Percentiles rank a stretch among this genome's conserved stretches.
Conservation (phyloP, 352 stramenopile genomes). For the Stramenopiles sp. region DNA sequence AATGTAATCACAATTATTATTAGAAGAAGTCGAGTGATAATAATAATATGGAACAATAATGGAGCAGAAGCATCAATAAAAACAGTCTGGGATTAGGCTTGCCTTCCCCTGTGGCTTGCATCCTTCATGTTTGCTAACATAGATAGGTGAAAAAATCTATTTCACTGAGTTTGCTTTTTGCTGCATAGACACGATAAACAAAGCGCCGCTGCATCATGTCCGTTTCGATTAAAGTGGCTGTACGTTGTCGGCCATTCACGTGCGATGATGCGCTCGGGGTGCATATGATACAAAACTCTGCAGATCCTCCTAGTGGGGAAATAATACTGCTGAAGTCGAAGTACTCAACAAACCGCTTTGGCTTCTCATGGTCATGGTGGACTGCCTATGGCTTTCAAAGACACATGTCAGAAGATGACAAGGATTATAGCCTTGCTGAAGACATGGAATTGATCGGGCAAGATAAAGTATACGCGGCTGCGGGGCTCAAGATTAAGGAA, state of each 20-base stretch:
- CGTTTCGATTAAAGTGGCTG: constrained; percentile 65
- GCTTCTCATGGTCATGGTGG: constrained; percentile 78
- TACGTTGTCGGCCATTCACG: constrained; percentile 59
- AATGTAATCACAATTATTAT: too few species aligned
- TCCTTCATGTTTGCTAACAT: too few species aligned
- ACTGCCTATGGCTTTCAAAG: constrained; percentile 72
- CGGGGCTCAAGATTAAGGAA: constrained; percentile 68
- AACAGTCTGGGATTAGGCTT: too few species aligned
- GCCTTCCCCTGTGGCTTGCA: too few species aligned
- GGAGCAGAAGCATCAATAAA: too few species aligned
- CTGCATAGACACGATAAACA: too few species aligned
- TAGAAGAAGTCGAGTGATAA: too few species aligned
- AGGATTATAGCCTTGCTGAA: constrained; percentile 29
- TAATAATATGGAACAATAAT: too few species aligned
- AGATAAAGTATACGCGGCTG: constrained; percentile 57
- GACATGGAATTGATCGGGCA: constrained; percentile 70
- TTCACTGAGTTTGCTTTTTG: too few species aligned
- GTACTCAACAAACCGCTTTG: constrained; percentile 72
- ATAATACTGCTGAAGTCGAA: constrained; percentile 58
- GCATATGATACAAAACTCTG: constrained; percentile 64
- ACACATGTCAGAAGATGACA: constrained; percentile 45
- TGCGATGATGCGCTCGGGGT: constrained; percentile 70
- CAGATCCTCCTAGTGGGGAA: constrained; percentile 70
- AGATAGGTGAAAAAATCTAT: too few species aligned
- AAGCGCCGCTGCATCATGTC: too few species aligned